phyloP scores from a whole-genome alignment of 768 basidiomycete genomes.

The Leccinum imitatum region DNA sequence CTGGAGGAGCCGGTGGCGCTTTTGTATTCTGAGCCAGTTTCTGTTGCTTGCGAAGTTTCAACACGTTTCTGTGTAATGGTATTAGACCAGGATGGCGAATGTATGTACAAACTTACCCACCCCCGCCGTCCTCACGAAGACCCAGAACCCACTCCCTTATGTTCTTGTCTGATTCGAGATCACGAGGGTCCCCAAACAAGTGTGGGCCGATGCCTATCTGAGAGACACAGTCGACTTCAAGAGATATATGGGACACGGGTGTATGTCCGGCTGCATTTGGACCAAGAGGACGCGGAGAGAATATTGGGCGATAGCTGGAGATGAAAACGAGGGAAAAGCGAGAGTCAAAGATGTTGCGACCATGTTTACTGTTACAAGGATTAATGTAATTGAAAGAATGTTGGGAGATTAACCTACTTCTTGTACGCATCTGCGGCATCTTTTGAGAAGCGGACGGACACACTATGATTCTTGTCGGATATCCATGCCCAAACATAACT shows the following conservation, averaged over 20 bases:
- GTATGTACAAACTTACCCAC: slow-evolving; percentile 47
- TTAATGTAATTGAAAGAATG: slow-evolving; percentile 1
- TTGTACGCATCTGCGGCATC: slow-evolving; percentile 48
- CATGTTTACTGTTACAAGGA: slow-evolving; percentile 20
- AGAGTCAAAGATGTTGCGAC: slow-evolving; percentile 42
- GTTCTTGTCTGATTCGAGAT: slow-evolving; percentile 27
- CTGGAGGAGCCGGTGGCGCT: neutral
- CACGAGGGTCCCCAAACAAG: slow-evolving; percentile 42
- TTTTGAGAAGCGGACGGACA: slow-evolving; percentile 56
- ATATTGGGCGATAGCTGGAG: slow-evolving; percentile 49
- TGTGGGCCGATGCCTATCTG: slow-evolving; percentile 43
- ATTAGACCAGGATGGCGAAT: slow-evolving; percentile 6
- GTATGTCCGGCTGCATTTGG: slow-evolving; percentile 37
- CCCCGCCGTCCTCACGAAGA: slow-evolving; percentile 55
- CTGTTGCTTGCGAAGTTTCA: slow-evolving; percentile 46
- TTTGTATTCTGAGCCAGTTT: slow-evolving; percentile 10
- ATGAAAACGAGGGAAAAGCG: slow-evolving; percentile 50
- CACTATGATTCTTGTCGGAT: slow-evolving; percentile 53
- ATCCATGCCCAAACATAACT: slow-evolving; percentile 61
- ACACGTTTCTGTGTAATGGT: slow-evolving; percentile 36
- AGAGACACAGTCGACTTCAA: slow-evolving; percentile 51
- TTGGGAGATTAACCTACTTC: slow-evolving; percentile 31
- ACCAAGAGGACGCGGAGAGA: slow-evolving; percentile 51
- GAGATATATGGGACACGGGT: slow-evolving; percentile 42
- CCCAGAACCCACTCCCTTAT: slow-evolving; percentile 55